These are phyloP conservation scores for Paramecium tetraurelia DNA, from an alignment of 73 alveolate species.

Conservation along the genomic window DNA sequence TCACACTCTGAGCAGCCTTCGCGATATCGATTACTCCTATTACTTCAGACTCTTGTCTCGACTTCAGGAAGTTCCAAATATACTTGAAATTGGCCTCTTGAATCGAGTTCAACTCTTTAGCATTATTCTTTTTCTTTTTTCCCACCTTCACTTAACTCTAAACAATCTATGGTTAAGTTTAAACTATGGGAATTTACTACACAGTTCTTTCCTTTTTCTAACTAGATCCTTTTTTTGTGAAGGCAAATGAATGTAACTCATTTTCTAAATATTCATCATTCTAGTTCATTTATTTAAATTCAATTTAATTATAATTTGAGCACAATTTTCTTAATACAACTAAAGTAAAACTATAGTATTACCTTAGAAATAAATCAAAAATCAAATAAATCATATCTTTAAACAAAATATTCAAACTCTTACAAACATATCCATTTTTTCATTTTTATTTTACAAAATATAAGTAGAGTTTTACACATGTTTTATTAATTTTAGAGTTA, in stretches of 20 bases:
- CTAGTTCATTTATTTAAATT: background rate
- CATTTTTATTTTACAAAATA: no score
- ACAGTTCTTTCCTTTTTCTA: background rate
- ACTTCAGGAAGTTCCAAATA: conserved; percentile 19
- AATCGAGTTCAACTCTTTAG: background rate
- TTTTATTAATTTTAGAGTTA: no score
- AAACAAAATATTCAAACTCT: background rate
- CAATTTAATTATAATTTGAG: background rate
- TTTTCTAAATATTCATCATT: background rate
- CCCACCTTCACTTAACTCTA: background rate
- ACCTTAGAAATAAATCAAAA: background rate
- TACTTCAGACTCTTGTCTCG: background rate
- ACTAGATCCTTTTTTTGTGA: background rate
- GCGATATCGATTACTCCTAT: background rate
- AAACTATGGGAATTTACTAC: background rate
- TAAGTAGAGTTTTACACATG: no score
- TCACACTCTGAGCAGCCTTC: background rate
- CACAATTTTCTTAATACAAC: background rate
- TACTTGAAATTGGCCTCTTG: conserved; percentile 14
- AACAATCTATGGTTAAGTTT: background rate
- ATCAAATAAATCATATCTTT: no score
- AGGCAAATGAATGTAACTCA: background rate
- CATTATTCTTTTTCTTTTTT: conserved; percentile 1
- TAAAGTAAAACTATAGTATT: background rate
- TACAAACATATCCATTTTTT: background rate